Evolutionary conservation across 768 basidiomycete genomes (phyloP).

Genomic region (Nidularia pulvinata): DNA sequence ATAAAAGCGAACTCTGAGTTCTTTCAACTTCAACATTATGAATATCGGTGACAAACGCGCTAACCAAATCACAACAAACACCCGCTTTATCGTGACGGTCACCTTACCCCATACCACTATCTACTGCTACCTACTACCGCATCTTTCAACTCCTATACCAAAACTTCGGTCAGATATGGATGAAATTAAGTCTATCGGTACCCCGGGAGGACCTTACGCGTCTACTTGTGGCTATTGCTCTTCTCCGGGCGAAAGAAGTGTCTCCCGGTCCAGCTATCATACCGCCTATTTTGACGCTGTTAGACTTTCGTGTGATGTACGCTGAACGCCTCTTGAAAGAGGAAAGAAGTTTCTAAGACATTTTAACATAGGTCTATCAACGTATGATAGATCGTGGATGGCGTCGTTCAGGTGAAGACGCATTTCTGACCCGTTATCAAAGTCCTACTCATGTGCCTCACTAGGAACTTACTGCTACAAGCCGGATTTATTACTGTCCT

Average conservation of each 20-base stretch:
- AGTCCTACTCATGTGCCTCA: not conserved
- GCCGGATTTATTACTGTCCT: constrained; percentile 77
- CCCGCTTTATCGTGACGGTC: too few relatives aligned
- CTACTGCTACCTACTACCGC: too few relatives aligned
- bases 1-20: too few relatives aligned
- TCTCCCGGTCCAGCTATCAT: constrained; percentile 37
- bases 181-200: constrained; percentile 30
- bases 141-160: too few relatives aligned
- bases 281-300: constrained; percentile 47
- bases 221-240: constrained; percentile 72
- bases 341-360: too few relatives aligned
- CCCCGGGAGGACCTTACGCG: constrained; percentile 25
- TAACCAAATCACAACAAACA: too few relatives aligned
- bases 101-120: too few relatives aligned
- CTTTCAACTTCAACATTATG: too few relatives aligned
- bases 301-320: constrained; percentile 54
- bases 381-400: constrained; percentile 84
- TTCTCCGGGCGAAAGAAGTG: constrained; percentile 48
- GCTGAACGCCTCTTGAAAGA: constrained; percentile 5
- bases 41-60: too few relatives aligned
- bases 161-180: constrained; percentile 1
- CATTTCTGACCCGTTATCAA: not conserved
- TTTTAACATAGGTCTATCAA: constrained; percentile 60
- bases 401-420: constrained; percentile 65
- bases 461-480: constrained; percentile 79